Evolutionary conservation across 371 early-diverging fungal genomes (phyloP).

Genomic region (Actinomortierella ambigua): DNA sequence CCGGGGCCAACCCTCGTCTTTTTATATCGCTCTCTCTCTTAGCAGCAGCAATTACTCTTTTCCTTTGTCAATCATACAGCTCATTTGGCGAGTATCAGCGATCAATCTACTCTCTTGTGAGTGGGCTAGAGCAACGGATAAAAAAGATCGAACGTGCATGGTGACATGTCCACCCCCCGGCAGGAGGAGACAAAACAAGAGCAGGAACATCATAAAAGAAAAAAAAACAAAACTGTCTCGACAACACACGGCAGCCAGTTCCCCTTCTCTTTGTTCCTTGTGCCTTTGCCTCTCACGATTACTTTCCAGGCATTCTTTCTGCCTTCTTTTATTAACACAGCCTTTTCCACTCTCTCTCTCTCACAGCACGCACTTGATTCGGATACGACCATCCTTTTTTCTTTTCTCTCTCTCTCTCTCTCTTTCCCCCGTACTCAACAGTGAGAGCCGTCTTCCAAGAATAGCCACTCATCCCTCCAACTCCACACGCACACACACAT

Average conservation of each 20-base stretch:
- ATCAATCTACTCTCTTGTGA: no score
- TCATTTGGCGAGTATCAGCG: no score
- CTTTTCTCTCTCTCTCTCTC: not conserved
- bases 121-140: no score
- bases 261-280: conserved; percentile 1
- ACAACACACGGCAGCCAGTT: not conserved
- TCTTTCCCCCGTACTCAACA: conserved; percentile 1
- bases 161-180: no score
- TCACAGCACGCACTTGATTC: not conserved
- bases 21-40: no score
- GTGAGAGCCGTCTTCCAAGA: not conserved
- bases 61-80: no score
- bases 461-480: not conserved
- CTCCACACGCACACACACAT: conserved; percentile 1
- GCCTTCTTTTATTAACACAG: not conserved
- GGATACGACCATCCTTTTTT: not conserved
- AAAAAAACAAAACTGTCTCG: no score
- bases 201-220: no score
- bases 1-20: no score
- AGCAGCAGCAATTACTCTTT: no score
- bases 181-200: no score
- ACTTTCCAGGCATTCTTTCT: conserved; percentile 1
- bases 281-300: not conserved
- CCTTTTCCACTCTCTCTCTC: conserved; percentile 1
- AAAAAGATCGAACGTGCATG: no score